Evolutionary conservation across 208 protist genomes (phyloP).

Genomic region (Naegleria gruberi): DNA sequence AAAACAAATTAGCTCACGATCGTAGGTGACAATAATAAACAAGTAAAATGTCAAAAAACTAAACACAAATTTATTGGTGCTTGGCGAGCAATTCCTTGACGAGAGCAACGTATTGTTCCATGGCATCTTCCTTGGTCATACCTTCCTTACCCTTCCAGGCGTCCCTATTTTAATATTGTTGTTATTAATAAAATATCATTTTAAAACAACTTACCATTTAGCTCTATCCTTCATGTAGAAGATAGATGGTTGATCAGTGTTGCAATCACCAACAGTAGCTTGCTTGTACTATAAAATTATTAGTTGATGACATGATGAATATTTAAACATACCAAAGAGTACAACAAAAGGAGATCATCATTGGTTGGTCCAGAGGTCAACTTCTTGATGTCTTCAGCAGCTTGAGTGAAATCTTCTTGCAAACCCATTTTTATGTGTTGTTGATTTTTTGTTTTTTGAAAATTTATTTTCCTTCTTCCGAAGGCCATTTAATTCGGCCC

Average conservation of each 20-base stretch:
- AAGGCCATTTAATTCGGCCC: too few species aligned
- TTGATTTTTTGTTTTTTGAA: neutral
- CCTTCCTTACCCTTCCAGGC: slow-evolving; percentile 78
- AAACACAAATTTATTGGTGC: neutral
- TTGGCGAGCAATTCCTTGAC: slow-evolving; percentile 11
- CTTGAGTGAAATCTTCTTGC: neutral
- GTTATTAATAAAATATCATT: neutral
- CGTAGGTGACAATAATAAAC: too few species aligned
- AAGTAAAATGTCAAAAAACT: neutral
- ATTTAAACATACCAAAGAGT: slow-evolving; percentile 2
- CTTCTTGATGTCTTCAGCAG: neutral
- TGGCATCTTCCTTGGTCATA: slow-evolving; percentile 74
- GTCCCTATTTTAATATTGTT: slow-evolving; percentile 67
- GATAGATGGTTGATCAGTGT: neutral
- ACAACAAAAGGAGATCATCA: neutral
- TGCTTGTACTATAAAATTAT: neutral
- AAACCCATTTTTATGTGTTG: neutral
- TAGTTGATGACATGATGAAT: too few species aligned
- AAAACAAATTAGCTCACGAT: too few species aligned
- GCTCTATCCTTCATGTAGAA: neutral
- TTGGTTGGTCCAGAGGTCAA: neutral
- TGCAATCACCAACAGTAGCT: slow-evolving; percentile 7
- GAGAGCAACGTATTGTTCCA: slow-evolving; percentile 67
- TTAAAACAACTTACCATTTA: neutral
- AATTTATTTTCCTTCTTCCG: too few species aligned